Conservation (phyloP, 208 protist genomes). For the Leishmania arabica region DNA sequence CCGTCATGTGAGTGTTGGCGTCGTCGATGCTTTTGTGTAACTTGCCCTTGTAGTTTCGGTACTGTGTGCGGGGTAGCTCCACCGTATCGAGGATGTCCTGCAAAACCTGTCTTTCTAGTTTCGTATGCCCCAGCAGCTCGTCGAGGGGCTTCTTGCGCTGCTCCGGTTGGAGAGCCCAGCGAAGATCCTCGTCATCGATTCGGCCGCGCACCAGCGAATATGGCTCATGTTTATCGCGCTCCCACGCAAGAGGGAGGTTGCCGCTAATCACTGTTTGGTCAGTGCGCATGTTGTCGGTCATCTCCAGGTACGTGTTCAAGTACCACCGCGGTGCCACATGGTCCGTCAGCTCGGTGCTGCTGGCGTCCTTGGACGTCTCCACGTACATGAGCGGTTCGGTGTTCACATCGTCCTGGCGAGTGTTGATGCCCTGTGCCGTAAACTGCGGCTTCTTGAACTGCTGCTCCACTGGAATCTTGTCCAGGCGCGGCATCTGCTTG, state of each 20-base stretch:
- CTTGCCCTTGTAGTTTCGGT: constrained; percentile 89
- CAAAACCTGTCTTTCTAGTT: constrained; percentile 67
- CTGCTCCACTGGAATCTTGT: constrained; percentile 75
- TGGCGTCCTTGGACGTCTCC: constrained; percentile 81
- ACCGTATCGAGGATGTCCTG: constrained; percentile 88
- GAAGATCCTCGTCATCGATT: constrained; percentile 87
- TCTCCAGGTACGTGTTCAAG: constrained; percentile 87
- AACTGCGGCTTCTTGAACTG: constrained; percentile 85
- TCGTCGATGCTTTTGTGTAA: constrained; percentile 83
- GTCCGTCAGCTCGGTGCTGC: constrained; percentile 80
- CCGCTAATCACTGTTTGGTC: constrained; percentile 75
- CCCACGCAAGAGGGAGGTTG: constrained; percentile 81
- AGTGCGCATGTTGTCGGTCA: constrained; percentile 74
- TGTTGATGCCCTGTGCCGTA: constrained; percentile 81
- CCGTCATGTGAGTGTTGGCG: constrained; percentile 76
- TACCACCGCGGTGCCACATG: constrained; percentile 82
- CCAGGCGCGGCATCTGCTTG: constrained; percentile 71
- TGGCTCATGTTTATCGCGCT: constrained; percentile 83
- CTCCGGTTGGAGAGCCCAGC: constrained; percentile 67
- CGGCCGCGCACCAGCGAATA: constrained; percentile 82
- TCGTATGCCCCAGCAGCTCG: constrained; percentile 62
- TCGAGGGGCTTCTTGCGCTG: constrained; percentile 67
- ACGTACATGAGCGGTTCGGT: constrained; percentile 89
- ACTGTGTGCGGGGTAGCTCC: constrained; percentile 78
- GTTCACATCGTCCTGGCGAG: constrained; percentile 80